Evolutionary conservation across 163 green algal species (phyloP).

Genomic region (Volvox carteri): DNA sequence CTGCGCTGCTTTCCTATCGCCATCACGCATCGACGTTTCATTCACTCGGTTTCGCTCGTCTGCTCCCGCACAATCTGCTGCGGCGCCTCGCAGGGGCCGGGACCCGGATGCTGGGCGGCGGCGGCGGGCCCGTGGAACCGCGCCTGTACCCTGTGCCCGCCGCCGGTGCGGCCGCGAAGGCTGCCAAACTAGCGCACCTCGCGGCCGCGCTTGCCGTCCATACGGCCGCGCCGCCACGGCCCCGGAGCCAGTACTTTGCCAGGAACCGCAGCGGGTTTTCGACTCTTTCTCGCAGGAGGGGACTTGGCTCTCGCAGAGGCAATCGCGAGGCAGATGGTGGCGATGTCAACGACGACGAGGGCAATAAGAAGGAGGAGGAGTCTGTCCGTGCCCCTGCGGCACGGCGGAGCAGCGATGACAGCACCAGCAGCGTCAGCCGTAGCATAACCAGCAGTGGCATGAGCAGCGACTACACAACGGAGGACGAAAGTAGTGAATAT

Average conservation of each 20-base stretch:
- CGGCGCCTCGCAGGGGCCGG: not conserved
- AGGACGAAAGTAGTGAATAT: not conserved
- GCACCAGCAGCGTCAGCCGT: constrained; percentile 4
- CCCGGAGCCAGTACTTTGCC: not conserved
- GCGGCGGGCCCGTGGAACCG: not conserved
- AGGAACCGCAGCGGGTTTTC: not conserved
- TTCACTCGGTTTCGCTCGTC: no score
- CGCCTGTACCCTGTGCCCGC: not conserved
- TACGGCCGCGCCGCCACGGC: not conserved
- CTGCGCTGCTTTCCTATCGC: no score
- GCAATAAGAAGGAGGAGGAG: not conserved
- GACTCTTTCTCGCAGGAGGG: no score
- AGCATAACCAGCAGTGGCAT: not conserved
- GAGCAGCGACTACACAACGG: constrained; percentile 13
- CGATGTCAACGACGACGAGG: not conserved
- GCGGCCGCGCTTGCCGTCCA: not conserved
- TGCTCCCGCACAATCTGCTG: no score
- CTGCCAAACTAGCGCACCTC: not conserved
- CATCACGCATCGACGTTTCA: no score
- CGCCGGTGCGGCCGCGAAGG: not conserved
- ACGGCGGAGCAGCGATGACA: not conserved
- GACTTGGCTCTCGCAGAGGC: not conserved
- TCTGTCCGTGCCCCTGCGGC: not conserved
- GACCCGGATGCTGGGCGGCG: not conserved
- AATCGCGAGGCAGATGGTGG: not conserved